Percentiles rank a stretch among this genome's conserved stretches.
Evolutionary conservation across 75 land plant genomes (phyloP).

Genomic region (Cunninghamia lanceolata): DNA sequence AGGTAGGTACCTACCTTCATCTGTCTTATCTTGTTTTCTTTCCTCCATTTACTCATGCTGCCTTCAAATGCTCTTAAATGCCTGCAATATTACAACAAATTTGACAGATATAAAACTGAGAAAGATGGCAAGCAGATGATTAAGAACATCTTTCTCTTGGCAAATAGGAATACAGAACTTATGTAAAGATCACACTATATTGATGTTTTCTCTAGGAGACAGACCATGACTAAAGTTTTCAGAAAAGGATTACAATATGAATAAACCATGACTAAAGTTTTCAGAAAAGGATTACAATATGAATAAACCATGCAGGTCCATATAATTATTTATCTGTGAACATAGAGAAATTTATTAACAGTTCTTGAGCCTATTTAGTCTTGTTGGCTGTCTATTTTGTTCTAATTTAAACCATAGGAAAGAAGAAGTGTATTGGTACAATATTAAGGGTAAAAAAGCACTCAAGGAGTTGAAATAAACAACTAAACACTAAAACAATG

Average conservation of each 20-base stretch:
- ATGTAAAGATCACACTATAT: background rate
- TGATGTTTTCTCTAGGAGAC: background rate
- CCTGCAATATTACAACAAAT: background rate
- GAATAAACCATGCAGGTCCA: background rate
- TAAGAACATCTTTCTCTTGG: background rate
- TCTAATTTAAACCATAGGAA: too few relatives aligned
- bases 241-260: background rate
- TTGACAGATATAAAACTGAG: background rate
- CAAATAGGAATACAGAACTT: background rate
- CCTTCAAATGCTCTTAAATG: background rate
- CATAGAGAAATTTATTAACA: background rate
- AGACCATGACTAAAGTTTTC: background rate
- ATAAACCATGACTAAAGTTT: background rate
- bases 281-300: background rate
- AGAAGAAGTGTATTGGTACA: too few relatives aligned
- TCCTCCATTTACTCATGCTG: background rate
- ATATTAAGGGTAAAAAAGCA: too few relatives aligned
- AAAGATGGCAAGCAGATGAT: background rate
- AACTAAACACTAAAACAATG: too few relatives aligned
- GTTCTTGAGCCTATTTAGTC: background rate
- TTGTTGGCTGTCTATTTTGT: too few relatives aligned
- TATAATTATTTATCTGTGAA: background rate
- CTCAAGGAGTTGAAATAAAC: too few relatives aligned
- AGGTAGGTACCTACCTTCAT: background rate
- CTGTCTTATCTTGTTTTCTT: background rate